These are phyloP conservation scores for Aspergillus cavernicola DNA, from an alignment of 495 filamentous ascomycete species.

Conservation along the genomic window DNA sequence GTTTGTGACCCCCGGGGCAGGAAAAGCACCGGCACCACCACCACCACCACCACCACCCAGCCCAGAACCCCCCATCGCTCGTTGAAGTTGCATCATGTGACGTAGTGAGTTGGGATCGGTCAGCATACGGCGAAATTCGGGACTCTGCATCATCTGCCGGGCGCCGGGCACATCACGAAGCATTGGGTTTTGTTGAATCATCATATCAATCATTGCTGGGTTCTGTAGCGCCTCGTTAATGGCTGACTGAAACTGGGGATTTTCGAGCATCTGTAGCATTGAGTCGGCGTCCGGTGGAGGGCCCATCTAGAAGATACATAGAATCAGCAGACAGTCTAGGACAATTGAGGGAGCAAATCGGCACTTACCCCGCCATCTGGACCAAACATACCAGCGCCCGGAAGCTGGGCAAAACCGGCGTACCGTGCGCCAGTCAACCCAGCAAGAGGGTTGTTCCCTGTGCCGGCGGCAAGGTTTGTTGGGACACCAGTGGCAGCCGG, in stretches of 20 bases:
- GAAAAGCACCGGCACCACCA: constrained; percentile 54
- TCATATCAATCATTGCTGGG: constrained; percentile 84
- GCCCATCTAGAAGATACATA: constrained; percentile 65
- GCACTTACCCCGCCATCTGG: constrained; percentile 91
- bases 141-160: constrained; percentile 78
- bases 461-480: constrained; percentile 86
- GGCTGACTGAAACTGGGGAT: constrained; percentile 74
- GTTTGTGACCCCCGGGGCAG: constrained; percentile 85
- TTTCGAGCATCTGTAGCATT: constrained; percentile 78
- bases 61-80: constrained; percentile 59
- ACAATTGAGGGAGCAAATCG: neutral
- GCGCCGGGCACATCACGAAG: constrained; percentile 79
- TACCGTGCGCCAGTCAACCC: constrained; percentile 91
- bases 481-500: constrained; percentile 63
- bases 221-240: constrained; percentile 96
- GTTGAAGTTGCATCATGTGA: constrained; percentile 73
- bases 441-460: constrained; percentile 85
- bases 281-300: constrained; percentile 75
- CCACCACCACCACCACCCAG: constrained; percentile 37
- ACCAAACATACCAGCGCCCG: constrained; percentile 85
- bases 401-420: constrained; percentile 86
- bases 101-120: constrained; percentile 85
- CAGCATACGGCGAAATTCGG: constrained; percentile 88
- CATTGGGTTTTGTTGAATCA: constrained; percentile 85
- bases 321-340: constrained; percentile 17